These are phyloP conservation scores for Raphidocelis subcapitata DNA, from an alignment of 139 green algal species.

Conservation along the genomic window DNA sequence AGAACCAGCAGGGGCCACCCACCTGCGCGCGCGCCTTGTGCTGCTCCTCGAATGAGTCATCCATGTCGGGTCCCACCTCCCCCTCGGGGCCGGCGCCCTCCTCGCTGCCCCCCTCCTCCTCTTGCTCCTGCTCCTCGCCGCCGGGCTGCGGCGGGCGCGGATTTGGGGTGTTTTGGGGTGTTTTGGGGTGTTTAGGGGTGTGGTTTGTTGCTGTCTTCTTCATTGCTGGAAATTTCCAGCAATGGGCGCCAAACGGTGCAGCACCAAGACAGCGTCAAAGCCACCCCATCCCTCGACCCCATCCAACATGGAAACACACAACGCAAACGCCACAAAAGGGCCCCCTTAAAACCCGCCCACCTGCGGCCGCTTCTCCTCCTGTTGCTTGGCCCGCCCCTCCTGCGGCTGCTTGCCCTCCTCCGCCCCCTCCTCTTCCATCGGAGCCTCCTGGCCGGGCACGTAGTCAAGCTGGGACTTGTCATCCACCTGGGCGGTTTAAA, in stretches of 20 bases:
- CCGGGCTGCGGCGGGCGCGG: neutral
- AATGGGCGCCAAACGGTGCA: no score
- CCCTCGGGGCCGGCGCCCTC: conserved; percentile 30
- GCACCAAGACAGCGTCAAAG: no score
- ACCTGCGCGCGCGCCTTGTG: conserved; percentile 18
- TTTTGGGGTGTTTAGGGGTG: neutral
- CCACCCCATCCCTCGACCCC: no score
- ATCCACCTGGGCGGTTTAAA: no score
- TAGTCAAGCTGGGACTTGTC: conserved; percentile 80
- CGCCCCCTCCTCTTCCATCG: conserved; percentile 35
- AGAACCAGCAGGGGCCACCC: no score
- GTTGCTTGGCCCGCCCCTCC: conserved; percentile 37
- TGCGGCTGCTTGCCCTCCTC: conserved; percentile 32
- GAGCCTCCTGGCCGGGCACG: conserved; percentile 14
- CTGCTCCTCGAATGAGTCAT: conserved; percentile 35
- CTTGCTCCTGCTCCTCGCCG: conserved; percentile 34
- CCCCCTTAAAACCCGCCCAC: no score
- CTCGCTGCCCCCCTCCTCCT: conserved; percentile 28
- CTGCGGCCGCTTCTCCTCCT: conserved; percentile 38
- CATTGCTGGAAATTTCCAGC: no score
- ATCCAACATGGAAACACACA: no score
- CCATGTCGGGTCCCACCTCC: conserved; percentile 29
- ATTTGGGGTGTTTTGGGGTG: neutral
- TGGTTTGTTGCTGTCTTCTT: neutral
- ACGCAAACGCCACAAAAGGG: no score